Base-by-base conservation (phyloP, 768 basidiomycete species). In the Suillus bovinus region DNA sequence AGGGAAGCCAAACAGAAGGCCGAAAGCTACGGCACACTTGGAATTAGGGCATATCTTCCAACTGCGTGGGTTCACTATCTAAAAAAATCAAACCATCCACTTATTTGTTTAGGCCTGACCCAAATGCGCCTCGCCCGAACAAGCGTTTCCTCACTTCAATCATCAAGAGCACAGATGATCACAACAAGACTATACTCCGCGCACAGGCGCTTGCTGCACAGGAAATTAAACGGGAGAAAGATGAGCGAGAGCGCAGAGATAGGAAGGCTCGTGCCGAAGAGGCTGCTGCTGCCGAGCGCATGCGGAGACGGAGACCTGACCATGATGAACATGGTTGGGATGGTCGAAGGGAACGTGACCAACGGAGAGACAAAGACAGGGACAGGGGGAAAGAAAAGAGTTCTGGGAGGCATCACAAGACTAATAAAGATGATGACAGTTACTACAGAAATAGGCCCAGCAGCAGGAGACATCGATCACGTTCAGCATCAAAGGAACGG, bases 1-100 rank as follows among this genome's bases (percentile, higher is more conserved):
- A 88, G 85, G 66, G 97, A 99, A 74, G 96, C 97, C 2, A 94
- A 93, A 78, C 88, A 89, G 80, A 93, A 94, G 75, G 94, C 94
- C 38, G 86, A 90, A 69, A 82, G 78, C 61, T 98, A 94, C 72
- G 77, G 80, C 58, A 84, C 89, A 69, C 81, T 89, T 31, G 95
- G 95, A 2, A 82, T 96, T 54, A 79, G 86, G 10, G 94, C 92
- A 2, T 93, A 93, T 70, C 80, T 94, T 36, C 84, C 81, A 39
- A 80, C 80, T 62, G 76, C 58, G 77, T 69, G 60, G 77, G 88
- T 84, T 64, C 64, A 76, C 58, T 9, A 44, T 54, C 36, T 33
- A 14, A 16, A 22, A 31, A 52, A 52, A 50, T 20, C 38, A 31
- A 57, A 9, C 55, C 20, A 59, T 38, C 22, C 5, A 54, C 58